Evolutionary conservation across 2,329 filamentous ascomycete genomes (phyloP).

Genomic region (Microthyrium microscopicum): DNA sequence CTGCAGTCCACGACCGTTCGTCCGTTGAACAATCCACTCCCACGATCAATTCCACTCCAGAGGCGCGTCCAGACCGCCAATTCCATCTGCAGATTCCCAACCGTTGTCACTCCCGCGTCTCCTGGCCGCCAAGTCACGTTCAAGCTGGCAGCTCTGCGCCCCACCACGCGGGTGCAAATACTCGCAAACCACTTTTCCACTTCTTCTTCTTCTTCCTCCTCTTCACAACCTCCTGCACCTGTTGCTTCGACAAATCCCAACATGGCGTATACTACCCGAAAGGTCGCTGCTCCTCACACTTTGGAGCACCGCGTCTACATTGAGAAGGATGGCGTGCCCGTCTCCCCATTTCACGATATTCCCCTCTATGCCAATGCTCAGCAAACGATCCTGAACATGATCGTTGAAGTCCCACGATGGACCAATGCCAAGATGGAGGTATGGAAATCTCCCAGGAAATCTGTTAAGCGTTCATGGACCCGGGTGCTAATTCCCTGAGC

Average conservation of each 20-base stretch:
- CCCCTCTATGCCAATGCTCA: conserved; percentile 94
- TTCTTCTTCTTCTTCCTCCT: conserved; percentile 11
- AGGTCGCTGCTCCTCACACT: conserved; percentile 79
- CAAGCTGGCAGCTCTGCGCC: conserved; percentile 22
- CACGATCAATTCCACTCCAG: too few relatives aligned
- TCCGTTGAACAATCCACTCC: too few relatives aligned
- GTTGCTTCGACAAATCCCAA: conserved; percentile 18
- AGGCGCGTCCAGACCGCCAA: not conserved
- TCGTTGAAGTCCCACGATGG: conserved; percentile 99
- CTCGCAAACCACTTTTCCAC: conserved; percentile 2
- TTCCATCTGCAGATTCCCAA: conserved; percentile 17
- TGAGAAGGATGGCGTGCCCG: conserved; percentile 86
- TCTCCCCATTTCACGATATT: conserved; percentile 97
- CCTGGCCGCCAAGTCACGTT: conserved; percentile 26
- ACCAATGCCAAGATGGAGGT: conserved; percentile 99
- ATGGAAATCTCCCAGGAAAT: too few relatives aligned
- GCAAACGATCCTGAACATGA: conserved; percentile 95
- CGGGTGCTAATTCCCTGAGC: too few relatives aligned
- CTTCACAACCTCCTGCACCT: conserved; percentile 7
- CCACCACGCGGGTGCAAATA: conserved; percentile 15
- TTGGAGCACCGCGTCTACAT: conserved; percentile 95
- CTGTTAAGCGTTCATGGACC: too few relatives aligned
- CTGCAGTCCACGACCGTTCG: too few relatives aligned
- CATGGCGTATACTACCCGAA: conserved; percentile 65
- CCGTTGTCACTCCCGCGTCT: conserved; percentile 23